phyloP scores from a whole-genome alignment of 2,329 filamentous ascomycete species.

The Lasiodiplodia sp. region DNA sequence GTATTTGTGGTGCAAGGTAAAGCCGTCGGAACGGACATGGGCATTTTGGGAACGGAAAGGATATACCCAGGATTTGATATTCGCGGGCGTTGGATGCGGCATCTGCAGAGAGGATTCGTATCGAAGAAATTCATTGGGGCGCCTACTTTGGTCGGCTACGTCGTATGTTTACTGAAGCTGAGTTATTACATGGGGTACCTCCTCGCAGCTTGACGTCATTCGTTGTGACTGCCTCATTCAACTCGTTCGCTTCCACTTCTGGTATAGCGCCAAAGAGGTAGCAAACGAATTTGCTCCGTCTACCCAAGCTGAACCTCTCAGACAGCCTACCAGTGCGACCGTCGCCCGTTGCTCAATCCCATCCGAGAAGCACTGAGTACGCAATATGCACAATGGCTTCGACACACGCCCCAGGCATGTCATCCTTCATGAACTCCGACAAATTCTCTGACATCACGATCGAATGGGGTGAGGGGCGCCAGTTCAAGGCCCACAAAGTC shows the following conservation, averaged over 20 bases:
- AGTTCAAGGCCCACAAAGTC: background rate
- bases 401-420: background rate
- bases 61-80: constrained; percentile 27
- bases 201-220: too few species aligned
- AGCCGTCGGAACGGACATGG: constrained; percentile 8
- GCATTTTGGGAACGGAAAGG: constrained; percentile 20
- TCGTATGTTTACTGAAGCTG: background rate
- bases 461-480: background rate
- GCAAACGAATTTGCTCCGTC: too few species aligned
- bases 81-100: constrained; percentile 19
- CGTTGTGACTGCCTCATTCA: too few species aligned
- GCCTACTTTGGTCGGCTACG: background rate
- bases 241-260: too few species aligned
- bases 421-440: background rate
- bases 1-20: background rate
- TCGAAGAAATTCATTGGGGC: background rate
- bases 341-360: too few species aligned
- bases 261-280: too few species aligned
- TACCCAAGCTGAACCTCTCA: too few species aligned
- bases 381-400: background rate
- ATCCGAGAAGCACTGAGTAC: too few species aligned
- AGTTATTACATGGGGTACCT: background rate
- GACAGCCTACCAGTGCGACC: too few species aligned
- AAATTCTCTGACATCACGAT: background rate
- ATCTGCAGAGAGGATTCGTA: background rate